Percentiles rank a stretch among this genome's conserved stretches.
These are phyloP conservation scores for Rhizopus stolonifer DNA, from an alignment of 371 early-diverging fungal genomes.

Conservation along the genomic window DNA sequence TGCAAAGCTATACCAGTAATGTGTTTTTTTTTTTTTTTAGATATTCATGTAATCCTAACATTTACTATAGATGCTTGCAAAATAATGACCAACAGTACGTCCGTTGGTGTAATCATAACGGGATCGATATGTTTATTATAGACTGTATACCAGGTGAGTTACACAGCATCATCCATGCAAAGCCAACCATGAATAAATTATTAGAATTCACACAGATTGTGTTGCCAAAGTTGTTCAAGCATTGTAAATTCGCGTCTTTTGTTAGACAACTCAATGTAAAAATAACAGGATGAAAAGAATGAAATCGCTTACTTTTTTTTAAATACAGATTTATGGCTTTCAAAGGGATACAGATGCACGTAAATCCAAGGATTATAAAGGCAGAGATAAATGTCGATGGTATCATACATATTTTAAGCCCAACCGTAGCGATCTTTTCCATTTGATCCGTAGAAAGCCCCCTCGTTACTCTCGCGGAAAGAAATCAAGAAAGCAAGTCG, in stretches of 20 bases:
- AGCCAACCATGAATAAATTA: not conserved
- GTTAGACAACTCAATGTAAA: slow-evolving; percentile 52
- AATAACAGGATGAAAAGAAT: not conserved
- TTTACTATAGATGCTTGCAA: slow-evolving; percentile 34
- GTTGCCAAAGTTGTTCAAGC: slow-evolving; percentile 46
- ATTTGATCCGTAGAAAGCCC: slow-evolving; percentile 43
- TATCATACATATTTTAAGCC: slow-evolving; percentile 47
- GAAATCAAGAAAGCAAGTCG: not conserved
- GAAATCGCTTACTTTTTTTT: not conserved
- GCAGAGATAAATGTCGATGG: slow-evolving; percentile 47
- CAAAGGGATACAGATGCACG: slow-evolving; percentile 53
- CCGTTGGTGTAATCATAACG: slow-evolving; percentile 38
- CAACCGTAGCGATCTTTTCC: slow-evolving; percentile 38
- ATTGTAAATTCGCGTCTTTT: slow-evolving; percentile 54
- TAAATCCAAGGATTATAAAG: slow-evolving; percentile 49
- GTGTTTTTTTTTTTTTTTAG: slow-evolving; percentile 1
- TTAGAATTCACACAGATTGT: slow-evolving; percentile 49
- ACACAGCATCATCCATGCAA: not conserved
- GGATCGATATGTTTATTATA: slow-evolving; percentile 43
- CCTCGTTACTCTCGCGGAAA: slow-evolving; percentile 37
- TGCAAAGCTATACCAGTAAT: slow-evolving; percentile 40
- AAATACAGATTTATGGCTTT: slow-evolving; percentile 47
- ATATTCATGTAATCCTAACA: no score
- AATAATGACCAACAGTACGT: slow-evolving; percentile 40
- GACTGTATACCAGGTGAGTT: slow-evolving; percentile 12